Conservation (phyloP, 1,139 yeast genomes). For the Kazachstania sp. region DNA sequence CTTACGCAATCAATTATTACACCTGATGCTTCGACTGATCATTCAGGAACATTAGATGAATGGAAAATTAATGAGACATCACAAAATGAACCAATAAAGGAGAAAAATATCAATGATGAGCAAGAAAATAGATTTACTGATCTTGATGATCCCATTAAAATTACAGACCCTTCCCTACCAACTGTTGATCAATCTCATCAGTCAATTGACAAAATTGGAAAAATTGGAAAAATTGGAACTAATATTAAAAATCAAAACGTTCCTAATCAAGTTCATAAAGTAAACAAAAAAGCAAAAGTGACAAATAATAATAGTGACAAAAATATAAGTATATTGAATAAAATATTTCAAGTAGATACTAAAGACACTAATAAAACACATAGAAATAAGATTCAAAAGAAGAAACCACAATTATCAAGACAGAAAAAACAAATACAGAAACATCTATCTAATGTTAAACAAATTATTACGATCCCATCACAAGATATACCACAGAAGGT, state of each 20-base stretch:
- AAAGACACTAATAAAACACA: background rate
- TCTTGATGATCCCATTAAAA: background rate
- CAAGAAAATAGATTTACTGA: background rate
- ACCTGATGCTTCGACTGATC: slow-evolving; percentile 15
- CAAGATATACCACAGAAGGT: slow-evolving; percentile 8
- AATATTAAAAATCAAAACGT: background rate
- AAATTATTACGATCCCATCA: slow-evolving; percentile 14
- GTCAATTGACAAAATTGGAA: slow-evolving; percentile 5
- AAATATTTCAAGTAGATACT: slow-evolving; percentile 15
- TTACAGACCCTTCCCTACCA: background rate
- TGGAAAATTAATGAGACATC: slow-evolving; percentile 13
- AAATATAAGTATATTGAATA: slow-evolving; percentile 18
- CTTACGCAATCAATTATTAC: slow-evolving; percentile 10
- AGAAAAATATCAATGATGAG: background rate
- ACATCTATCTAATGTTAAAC: slow-evolving; percentile 13
- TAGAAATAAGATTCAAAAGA: slow-evolving; percentile 2
- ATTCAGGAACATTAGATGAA: slow-evolving; percentile 9
- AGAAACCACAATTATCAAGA: background rate
- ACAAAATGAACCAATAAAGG: background rate
- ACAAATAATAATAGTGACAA: slow-evolving; percentile 3
- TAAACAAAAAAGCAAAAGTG: background rate
- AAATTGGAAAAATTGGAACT: slow-evolving; percentile 3
- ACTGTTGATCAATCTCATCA: no score
- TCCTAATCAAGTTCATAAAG: background rate
- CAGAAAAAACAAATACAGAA: slow-evolving; percentile 10